Base-by-base conservation (phyloP, 306 rosid genomes). In the Comarum palustre region DNA sequence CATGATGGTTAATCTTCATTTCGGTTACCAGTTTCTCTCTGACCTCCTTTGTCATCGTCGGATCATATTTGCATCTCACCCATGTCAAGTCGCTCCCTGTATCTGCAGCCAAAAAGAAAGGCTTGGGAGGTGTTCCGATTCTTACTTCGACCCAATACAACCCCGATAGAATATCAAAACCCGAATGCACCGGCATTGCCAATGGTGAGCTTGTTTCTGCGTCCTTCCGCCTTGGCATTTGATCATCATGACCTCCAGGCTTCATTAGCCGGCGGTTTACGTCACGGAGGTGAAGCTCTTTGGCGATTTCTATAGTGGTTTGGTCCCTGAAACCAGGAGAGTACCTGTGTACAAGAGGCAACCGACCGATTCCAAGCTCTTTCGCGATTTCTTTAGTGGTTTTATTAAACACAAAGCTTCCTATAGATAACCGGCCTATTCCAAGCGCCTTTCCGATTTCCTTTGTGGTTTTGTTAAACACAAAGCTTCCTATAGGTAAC, bases 11-110 rank as follows among this genome's bases (percentile, higher is more conserved):
- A 0, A 5, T 31, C 65, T 2, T 59, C 39, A 8, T 27, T 20
- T 19, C 14, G 24, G 9, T 5, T 11, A 31, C 0, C 42, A 31
- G 0, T 2, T 31, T 29, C 41, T 15, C 24, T 16, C 7, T 16
- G 42, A 3, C 19, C 24, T 31, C 42, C 22, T 31, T 17, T 29
- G 4, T 29, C 66, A 17, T 6, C 42, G 11, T 60, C 17, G 2
- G 8, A 32, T 29, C 12, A 32, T 16, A 60, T 15, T 6, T 7
- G 66, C 66, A 60, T 1, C 17, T 31, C 13, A 60, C 12, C 66
- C 66, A 60, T 31, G 42, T 60, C 66, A 60, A 31, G 42, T 60
- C 66, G 17, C 66, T 60, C 1, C 4, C 66, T 60, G 66, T 60
- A 32, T 60, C 66, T 32, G 66, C 66, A 32, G 9, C 42, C 66